phyloP scores from a whole-genome alignment of 2,329 filamentous ascomycete genomes.

The Aspergillus quadricinctus region DNA sequence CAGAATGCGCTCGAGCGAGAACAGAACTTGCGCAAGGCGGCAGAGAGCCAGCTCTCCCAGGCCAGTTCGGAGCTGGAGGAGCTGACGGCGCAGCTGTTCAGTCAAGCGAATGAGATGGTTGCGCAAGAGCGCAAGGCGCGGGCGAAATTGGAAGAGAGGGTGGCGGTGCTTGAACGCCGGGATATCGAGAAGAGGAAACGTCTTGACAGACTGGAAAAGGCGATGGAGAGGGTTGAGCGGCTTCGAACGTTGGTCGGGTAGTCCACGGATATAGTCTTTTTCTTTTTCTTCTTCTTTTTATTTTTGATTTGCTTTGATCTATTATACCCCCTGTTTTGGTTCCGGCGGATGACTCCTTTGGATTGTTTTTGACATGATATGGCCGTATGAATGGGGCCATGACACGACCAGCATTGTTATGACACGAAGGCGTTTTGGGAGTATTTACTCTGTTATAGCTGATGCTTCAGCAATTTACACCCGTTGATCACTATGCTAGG shows the following conservation, averaged over 20 bases:
- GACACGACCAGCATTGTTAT: constrained; percentile 8
- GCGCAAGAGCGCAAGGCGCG: constrained; percentile 57
- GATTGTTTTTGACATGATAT: constrained; percentile 10
- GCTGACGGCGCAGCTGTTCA: constrained; percentile 56
- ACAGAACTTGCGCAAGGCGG: constrained; percentile 51
- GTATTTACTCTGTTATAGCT: neutral
- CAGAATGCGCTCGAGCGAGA: constrained; percentile 53
- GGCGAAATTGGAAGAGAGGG: constrained; percentile 47
- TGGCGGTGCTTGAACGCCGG: constrained; percentile 43
- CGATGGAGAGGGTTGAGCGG: constrained; percentile 55
- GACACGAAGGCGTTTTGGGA: neutral
- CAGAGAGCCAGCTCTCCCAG: constrained; percentile 52
- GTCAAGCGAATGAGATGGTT: constrained; percentile 64
- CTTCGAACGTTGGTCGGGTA: constrained; percentile 51
- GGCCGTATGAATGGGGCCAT: constrained; percentile 8
- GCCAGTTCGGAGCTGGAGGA: constrained; percentile 59
- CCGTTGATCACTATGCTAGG: neutral
- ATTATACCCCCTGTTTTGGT: constrained; percentile 4
- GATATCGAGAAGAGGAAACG: constrained; percentile 49
- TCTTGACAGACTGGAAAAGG: constrained; percentile 53
- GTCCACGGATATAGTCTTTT: constrained; percentile 4
- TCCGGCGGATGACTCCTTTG: constrained; percentile 2
- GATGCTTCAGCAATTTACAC: neutral
- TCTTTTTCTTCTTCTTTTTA: neutral
- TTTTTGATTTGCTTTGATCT: neutral